Evolutionary conservation across 2,329 filamentous ascomycete species (phyloP), one percentile per base, ranked within the genome.

Genomic region (Elsinoe arachidis): DNA sequence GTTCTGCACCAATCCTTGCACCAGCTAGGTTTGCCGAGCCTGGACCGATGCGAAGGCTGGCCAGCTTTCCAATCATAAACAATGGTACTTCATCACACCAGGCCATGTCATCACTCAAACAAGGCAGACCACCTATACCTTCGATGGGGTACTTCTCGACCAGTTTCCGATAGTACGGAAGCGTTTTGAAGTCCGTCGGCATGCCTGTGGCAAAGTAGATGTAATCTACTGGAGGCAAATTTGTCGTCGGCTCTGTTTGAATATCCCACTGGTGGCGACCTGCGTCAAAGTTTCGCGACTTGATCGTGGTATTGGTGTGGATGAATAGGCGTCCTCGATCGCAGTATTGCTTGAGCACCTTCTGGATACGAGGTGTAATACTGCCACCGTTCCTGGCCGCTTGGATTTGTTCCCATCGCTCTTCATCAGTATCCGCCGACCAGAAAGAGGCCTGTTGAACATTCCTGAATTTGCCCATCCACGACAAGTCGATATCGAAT

Each of bases 391-490:
- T 83, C 5, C 87, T 78, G 0, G 88, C 88, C 44, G 75, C 70
- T 61, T 78, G 76, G 61, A 88, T 78, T 70, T 88, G 86, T 35
- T 83, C 76, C 30, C 84, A 76, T 2, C 87, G 78, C 69, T 91
- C 80, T 64, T 83, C 78, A 59, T 89, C 84, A 5, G 80, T 81
- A 63, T 90, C 86, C 2, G 86, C 86, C 5, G 81, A 82, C 85
- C 87, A 91, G 69, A 91, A 93, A 0, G 79, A 78, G 0, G 87
- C 84, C 67, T 91, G 87, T 63, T 88, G 83, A 56, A 83, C 80
- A 67, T 92, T 92, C 57, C 85, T 83, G 69, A 87, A 92, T 67
- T 92, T 92, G 9, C 85, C 86, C 69, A 92, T 86, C 88, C 88
- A 93, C 49, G 81, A 78, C 1, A 92, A 76, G 58, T 84, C 81